A percentile compares a stretch with the other conserved stretches of the same genome.
phyloP scores from a whole-genome alignment of 2,329 filamentous ascomycete species.

The Fusarium bactridioides region DNA sequence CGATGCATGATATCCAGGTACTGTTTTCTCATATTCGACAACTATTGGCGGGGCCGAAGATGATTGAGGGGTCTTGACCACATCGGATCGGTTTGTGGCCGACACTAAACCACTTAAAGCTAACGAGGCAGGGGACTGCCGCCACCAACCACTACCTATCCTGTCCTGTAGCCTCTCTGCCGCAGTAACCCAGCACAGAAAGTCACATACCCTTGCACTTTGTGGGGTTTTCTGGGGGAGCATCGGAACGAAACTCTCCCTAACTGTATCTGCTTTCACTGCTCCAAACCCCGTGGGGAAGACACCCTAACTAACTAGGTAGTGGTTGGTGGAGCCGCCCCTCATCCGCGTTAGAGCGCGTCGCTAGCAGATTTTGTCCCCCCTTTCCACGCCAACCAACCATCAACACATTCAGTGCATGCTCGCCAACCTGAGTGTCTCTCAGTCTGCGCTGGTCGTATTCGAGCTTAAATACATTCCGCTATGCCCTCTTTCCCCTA shows the following conservation, averaged over 20 bases:
- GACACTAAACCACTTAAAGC: neutral
- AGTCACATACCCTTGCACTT: neutral
- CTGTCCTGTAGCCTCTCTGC: too few relatives aligned
- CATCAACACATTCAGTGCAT: neutral
- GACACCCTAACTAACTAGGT: neutral
- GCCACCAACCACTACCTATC: too few relatives aligned
- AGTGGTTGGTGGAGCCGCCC: neutral
- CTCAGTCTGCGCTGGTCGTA: too few relatives aligned
- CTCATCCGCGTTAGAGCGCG: neutral
- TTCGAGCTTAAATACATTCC: neutral
- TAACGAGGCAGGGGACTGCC: neutral
- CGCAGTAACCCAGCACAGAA: too few relatives aligned
- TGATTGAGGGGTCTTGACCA: neutral
- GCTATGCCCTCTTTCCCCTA: neutral
- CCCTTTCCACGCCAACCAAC: neutral
- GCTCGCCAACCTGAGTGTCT: neutral
- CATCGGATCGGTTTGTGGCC: neutral
- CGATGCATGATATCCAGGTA: neutral
- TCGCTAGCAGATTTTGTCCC: neutral
- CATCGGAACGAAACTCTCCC: neutral
- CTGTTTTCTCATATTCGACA: neutral
- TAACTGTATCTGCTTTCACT: neutral
- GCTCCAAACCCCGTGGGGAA: neutral
- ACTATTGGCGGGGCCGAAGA: neutral
- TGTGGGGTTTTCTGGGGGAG: neutral